phyloP scores from a whole-genome alignment of 805 yeast genomes.

The Candida ovalis region DNA sequence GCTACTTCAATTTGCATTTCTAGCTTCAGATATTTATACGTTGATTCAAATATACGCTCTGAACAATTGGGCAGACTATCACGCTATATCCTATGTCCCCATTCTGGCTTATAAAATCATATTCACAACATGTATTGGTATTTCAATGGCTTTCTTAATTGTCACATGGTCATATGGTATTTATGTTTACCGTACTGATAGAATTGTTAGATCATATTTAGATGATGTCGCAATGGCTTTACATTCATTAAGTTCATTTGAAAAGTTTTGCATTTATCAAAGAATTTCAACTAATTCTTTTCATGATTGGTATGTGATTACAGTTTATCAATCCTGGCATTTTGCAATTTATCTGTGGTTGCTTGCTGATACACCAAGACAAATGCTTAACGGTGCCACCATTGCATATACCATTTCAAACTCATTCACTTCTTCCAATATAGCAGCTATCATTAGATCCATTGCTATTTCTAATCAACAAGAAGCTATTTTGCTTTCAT shows the following conservation, averaged over 20 bases:
- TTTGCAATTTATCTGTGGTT: conserved; percentile 55
- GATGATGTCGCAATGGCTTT: conserved; percentile 57
- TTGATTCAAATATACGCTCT: conserved; percentile 70
- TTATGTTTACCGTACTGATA: conserved; percentile 52
- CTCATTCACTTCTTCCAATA: conserved; percentile 33
- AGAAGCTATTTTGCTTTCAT: conserved; percentile 68
- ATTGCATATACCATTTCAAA: conserved; percentile 49
- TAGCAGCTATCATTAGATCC: conserved; percentile 44
- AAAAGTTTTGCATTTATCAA: conserved; percentile 69
- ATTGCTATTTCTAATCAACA: conserved; percentile 59
- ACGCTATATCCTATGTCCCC: conserved; percentile 31
- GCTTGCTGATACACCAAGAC: conserved; percentile 84
- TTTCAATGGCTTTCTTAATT: conserved; percentile 55
- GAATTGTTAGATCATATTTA: conserved; percentile 67
- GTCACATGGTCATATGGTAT: conserved; percentile 59
- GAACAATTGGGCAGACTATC: conserved; percentile 37
- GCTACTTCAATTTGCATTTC: conserved; percentile 47
- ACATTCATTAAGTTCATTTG: conserved; percentile 56
- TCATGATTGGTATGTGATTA: conserved; percentile 65
- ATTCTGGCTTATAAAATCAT: conserved; percentile 27
- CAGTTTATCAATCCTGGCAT: conserved; percentile 61
- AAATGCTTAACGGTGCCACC: conserved; percentile 76
- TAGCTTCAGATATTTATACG: conserved; percentile 74
- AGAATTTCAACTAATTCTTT: conserved; percentile 61
- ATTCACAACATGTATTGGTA: conserved; percentile 63